phyloP scores from a whole-genome alignment of 2,329 filamentous ascomycete species.

The Magnaporthiopsis rhizophila region DNA sequence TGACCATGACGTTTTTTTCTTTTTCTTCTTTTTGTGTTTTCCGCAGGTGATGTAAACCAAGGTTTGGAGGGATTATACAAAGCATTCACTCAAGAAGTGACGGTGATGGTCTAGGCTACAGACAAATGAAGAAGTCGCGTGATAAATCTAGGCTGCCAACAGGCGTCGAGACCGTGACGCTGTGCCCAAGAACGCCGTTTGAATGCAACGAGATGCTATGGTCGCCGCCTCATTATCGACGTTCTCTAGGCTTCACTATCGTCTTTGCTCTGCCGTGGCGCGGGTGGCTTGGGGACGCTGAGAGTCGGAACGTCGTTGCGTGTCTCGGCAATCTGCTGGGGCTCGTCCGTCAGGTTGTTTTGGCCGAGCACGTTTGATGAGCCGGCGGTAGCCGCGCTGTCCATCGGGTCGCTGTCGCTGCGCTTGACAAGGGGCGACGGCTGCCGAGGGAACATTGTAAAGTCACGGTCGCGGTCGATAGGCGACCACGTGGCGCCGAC shows the following conservation, averaged over 20 bases:
- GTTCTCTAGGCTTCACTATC: background rate
- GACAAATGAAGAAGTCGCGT: background rate
- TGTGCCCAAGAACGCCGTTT: background rate
- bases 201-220: background rate
- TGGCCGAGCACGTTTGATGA: conserved; percentile 14
- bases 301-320: conserved; percentile 18
- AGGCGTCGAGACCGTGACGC: background rate
- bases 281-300: conserved; percentile 9
- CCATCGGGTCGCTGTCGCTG: conserved; percentile 17
- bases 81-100: background rate
- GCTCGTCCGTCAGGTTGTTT: conserved; percentile 25
- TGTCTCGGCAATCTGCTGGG: conserved; percentile 22
- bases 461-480: conserved; percentile 40
- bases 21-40: background rate
- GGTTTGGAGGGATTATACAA: background rate
- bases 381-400: background rate
- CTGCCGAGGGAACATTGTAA: conserved; percentile 24
- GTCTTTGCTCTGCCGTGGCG: background rate
- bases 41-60: background rate
- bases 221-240: background rate
- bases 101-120: background rate
- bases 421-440: conserved; percentile 22
- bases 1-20: background rate
- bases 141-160: background rate
- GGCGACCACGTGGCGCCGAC: conserved; percentile 73